Percentiles rank a stretch among this genome's conserved stretches.
Evolutionary conservation across 2,329 filamentous ascomycete genomes (phyloP).

Genomic region (Gnomoniopsis sp.): DNA sequence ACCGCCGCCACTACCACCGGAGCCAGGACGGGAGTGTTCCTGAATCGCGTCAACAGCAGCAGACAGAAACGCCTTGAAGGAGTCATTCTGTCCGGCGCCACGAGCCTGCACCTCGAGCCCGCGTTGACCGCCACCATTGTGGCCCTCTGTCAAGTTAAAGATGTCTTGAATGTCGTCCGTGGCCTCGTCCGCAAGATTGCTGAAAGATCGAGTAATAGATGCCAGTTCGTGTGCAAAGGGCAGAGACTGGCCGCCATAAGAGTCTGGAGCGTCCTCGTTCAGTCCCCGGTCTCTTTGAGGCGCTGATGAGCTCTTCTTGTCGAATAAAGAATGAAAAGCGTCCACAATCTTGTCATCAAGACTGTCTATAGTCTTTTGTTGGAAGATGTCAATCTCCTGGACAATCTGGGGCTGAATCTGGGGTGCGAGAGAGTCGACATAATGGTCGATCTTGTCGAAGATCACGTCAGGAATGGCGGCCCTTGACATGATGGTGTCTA

Average conservation of each 20-base stretch:
- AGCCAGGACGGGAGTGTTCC: constrained; percentile 26
- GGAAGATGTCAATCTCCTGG: constrained; percentile 40
- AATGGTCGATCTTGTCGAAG: constrained; percentile 42
- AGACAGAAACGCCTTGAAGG: constrained; percentile 36
- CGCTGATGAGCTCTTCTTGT: constrained; percentile 27
- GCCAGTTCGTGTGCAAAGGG: constrained; percentile 45
- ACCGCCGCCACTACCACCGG: constrained; percentile 23
- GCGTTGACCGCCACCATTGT: neutral
- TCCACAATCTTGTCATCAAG: constrained; percentile 42
- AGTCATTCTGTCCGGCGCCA: constrained; percentile 21
- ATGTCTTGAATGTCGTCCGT: constrained; percentile 42
- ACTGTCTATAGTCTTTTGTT: constrained; percentile 42
- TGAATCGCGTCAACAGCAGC: constrained; percentile 39
- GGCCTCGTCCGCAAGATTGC: constrained; percentile 36
- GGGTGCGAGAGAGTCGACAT: constrained; percentile 43
- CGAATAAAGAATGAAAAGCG: constrained; percentile 42
- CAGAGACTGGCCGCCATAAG: constrained; percentile 38
- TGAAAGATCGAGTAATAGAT: constrained; percentile 37
- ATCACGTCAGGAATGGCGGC: constrained; percentile 37
- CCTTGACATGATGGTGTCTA: neutral
- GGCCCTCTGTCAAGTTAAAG: constrained; percentile 38
- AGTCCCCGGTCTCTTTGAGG: constrained; percentile 24
- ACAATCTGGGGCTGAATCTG: constrained; percentile 45
- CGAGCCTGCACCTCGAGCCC: constrained; percentile 24
- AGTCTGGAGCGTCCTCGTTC: constrained; percentile 33